Conservation (phyloP, 192 early-diverging fungal genomes). For the Podila horticola region DNA sequence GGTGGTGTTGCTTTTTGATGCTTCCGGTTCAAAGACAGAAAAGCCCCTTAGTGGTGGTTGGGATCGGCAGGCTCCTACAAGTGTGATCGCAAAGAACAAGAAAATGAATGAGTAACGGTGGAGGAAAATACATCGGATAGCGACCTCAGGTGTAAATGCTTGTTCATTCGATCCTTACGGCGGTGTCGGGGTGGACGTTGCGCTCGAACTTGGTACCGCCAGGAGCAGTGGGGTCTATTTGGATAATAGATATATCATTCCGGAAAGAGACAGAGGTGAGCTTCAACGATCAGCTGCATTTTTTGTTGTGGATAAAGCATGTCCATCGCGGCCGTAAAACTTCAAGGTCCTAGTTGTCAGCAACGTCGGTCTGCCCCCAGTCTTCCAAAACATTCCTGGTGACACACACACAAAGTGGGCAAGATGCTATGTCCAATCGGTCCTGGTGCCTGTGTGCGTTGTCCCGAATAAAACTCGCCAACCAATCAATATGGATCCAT, state of each 20-base stretch:
- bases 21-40: neutral
- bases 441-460: neutral
- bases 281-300: neutral
- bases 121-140: neutral
- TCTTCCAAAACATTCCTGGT: neutral
- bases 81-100: neutral
- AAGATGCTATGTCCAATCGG: neutral
- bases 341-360: neutral
- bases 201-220: conserved; percentile 88
- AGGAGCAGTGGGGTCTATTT: conserved; percentile 71
- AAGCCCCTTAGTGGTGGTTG: conserved; percentile 12
- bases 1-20: neutral
- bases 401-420: neutral
- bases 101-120: neutral
- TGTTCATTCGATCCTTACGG: conserved; percentile 50
- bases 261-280: conserved; percentile 9
- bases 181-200: conserved; percentile 72
- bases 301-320: too few relatives aligned
- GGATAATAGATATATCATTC: neutral
- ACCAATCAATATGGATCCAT: neutral
- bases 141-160: neutral
- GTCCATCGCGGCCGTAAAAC: neutral
- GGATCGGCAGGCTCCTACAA: conserved; percentile 20
- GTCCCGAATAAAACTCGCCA: neutral
- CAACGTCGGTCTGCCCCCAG: neutral